These are phyloP conservation scores for Lithospermum erythrorhizon DNA, from an alignment of 257 asterid genomes.

Conservation along the genomic window DNA sequence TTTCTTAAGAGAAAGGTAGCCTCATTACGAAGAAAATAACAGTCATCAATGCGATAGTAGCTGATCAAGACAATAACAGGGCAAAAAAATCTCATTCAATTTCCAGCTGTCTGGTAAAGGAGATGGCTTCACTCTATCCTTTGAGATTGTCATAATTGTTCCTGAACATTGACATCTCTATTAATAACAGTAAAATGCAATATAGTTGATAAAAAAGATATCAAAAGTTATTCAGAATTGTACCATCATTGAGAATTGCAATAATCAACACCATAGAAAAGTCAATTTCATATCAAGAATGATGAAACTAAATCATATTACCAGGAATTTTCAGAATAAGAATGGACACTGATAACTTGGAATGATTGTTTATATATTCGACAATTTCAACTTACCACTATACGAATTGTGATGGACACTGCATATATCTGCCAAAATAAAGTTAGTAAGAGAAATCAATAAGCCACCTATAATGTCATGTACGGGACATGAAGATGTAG, in stretches of 20 bases:
- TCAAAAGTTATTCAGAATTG: not conserved
- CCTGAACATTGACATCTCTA: slow-evolving; percentile 32
- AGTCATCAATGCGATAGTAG: slow-evolving; percentile 83
- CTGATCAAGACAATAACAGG: slow-evolving; percentile 88
- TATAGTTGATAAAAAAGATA: not conserved
- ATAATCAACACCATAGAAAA: slow-evolving; percentile 98
- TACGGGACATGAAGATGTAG: slow-evolving; percentile 17
- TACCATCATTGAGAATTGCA: slow-evolving; percentile 91
- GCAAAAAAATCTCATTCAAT: slow-evolving; percentile 82
- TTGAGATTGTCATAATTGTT: slow-evolving; percentile 94
- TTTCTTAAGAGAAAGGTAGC: slow-evolving; percentile 54
- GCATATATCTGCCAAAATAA: slow-evolving; percentile 72
- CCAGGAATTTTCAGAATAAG: slow-evolving; percentile 7
- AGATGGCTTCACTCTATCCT: slow-evolving; percentile 97
- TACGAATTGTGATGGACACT: slow-evolving; percentile 98
- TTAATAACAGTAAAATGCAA: not conserved
- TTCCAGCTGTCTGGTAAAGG: slow-evolving; percentile 99
- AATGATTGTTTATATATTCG: not conserved
- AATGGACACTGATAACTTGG: not conserved
- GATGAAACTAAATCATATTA: slow-evolving; percentile 87
- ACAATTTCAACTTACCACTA: slow-evolving; percentile 58
- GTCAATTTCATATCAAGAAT: slow-evolving; percentile 82
- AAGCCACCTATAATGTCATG: slow-evolving; percentile 2
- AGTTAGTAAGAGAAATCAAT: slow-evolving; percentile 7
- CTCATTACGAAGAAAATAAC: slow-evolving; percentile 71